Percentiles rank a stretch among this genome's conserved stretches.
These are phyloP conservation scores for Oryza coarctata DNA, from an alignment of 176 grass and related monocot genomes.

Conservation along the genomic window DNA sequence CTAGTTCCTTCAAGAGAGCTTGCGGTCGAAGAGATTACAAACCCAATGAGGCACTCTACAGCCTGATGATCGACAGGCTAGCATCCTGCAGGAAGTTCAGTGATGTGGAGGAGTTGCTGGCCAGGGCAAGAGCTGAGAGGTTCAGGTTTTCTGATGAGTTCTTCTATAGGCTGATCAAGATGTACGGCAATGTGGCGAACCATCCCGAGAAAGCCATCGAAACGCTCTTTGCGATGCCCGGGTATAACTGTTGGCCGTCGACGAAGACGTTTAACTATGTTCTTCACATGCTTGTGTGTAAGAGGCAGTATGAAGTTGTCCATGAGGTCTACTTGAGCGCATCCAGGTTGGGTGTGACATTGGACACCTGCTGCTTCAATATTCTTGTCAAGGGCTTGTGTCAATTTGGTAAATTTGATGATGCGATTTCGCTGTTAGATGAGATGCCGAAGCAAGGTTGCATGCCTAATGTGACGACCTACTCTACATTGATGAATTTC, in stretches of 20 bases:
- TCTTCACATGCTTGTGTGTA: conserved; percentile 85
- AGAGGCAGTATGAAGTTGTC: conserved; percentile 61
- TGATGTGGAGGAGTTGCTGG: conserved; percentile 68
- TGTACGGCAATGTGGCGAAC: conserved; percentile 83
- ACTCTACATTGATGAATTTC: conserved; percentile 78
- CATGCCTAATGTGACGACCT: conserved; percentile 57
- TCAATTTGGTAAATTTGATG: conserved; percentile 52
- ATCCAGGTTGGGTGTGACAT: conserved; percentile 45
- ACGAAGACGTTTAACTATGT: conserved; percentile 92
- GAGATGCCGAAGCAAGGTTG: conserved; percentile 89
- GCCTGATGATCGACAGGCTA: conserved; percentile 67
- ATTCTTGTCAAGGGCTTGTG: conserved; percentile 83
- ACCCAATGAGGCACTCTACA: conserved; percentile 69
- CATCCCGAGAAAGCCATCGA: conserved; percentile 68
- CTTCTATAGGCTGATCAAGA: conserved; percentile 83
- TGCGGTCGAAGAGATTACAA: conserved; percentile 64
- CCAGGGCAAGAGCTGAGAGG: conserved; percentile 49
- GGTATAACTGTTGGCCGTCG: conserved; percentile 58
- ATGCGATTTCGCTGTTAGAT: conserved; percentile 57
- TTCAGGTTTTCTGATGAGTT: conserved; percentile 72
- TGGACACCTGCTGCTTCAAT: conserved; percentile 87
- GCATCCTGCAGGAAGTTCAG: conserved; percentile 58
- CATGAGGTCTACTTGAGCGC: conserved; percentile 74
- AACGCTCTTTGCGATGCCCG: conserved; percentile 61
- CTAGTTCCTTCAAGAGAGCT: conserved; percentile 52